Conservation (phyloP, 75 land plant species). For the Pseudotsuga menziesii region DNA sequence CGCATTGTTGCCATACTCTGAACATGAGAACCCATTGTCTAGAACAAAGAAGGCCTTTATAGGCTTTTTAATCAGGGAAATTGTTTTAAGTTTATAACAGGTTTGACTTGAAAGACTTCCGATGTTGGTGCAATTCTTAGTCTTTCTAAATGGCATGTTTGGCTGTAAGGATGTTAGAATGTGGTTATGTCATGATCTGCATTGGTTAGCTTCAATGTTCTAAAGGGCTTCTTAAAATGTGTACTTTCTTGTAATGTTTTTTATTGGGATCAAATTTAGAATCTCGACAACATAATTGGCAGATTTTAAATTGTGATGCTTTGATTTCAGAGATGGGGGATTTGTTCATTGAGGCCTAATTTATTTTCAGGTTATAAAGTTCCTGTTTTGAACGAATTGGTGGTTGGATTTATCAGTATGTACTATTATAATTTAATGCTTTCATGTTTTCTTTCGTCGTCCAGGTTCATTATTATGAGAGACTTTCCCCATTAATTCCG, state of each 20-base stretch:
- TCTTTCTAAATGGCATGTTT: neutral
- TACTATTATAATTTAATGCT: neutral
- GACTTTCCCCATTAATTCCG: constrained; percentile 76
- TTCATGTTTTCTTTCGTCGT: neutral
- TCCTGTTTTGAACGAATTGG: neutral
- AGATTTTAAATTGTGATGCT: neutral
- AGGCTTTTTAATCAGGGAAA: too few relatives aligned
- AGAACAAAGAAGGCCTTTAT: too few relatives aligned
- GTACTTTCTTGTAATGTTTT: neutral
- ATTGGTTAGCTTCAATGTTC: neutral
- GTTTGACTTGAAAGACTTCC: neutral
- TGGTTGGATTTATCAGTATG: neutral
- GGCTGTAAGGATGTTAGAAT: constrained; percentile 1
- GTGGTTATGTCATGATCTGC: neutral
- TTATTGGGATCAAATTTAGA: neutral
- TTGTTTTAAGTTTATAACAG: too few relatives aligned
- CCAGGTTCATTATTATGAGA: constrained; percentile 70
- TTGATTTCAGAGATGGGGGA: neutral
- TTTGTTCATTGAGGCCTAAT: neutral
- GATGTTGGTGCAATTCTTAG: neutral
- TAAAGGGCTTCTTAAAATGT: neutral
- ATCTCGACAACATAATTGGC: neutral
- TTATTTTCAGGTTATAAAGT: too few relatives aligned
- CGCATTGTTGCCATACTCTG: neutral
- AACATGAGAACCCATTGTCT: neutral